Percentiles rank a stretch among this genome's conserved stretches.
These are phyloP conservation scores for Carnegiea gigantea DNA, from an alignment of 179 eudicot genomes.

Conservation along the genomic window DNA sequence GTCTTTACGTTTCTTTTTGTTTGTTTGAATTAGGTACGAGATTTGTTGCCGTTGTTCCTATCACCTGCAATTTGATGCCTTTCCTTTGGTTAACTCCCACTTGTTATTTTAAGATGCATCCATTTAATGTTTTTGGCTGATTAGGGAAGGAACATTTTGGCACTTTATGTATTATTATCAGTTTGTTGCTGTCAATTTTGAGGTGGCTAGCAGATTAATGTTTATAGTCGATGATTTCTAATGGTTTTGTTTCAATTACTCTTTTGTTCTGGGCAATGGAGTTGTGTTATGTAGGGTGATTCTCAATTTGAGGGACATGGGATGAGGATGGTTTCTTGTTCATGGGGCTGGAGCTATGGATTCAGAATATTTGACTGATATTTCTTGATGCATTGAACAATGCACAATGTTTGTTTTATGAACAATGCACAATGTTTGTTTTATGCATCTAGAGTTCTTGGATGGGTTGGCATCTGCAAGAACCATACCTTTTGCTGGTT, in stretches of 20 bases:
- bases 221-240: too few relatives aligned
- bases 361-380: too few relatives aligned
- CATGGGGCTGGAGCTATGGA: too few relatives aligned
- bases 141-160: neutral
- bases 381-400: too few relatives aligned
- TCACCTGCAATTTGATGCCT: neutral
- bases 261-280: neutral
- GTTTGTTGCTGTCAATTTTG: neutral
- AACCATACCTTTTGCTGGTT: too few relatives aligned
- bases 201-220: too few relatives aligned
- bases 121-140: too few relatives aligned
- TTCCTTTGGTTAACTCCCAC: neutral
- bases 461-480: too few relatives aligned
- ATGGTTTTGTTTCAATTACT: neutral
- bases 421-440: too few relatives aligned
- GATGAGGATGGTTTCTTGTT: too few relatives aligned
- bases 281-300: neutral
- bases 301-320: neutral
- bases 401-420: too few relatives aligned
- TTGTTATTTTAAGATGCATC: neutral
- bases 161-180: neutral
- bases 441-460: too few relatives aligned
- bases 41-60: neutral
- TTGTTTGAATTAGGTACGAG: neutral
- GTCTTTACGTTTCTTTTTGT: neutral